phyloP scores from a whole-genome alignment of 1,284 basidiomycete species.

The Ustilago tritici region DNA sequence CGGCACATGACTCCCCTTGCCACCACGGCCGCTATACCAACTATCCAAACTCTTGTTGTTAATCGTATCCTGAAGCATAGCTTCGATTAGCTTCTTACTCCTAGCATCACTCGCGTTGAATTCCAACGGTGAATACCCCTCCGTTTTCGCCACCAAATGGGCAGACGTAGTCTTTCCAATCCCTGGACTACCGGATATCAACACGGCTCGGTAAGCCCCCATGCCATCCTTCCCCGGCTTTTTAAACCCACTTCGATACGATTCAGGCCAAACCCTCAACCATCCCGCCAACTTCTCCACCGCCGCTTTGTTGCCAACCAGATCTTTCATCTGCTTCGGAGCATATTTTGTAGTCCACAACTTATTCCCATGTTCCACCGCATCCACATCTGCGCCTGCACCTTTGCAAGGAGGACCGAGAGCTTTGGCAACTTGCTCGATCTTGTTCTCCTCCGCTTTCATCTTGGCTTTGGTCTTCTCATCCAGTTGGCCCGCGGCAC shows the following conservation, averaged over 20 bases:
- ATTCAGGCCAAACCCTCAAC: conserved; percentile 81
- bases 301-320: conserved; percentile 92
- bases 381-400: conserved; percentile 32
- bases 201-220: conserved; percentile 85
- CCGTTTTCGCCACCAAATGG: conserved; percentile 87
- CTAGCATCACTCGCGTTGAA: conserved; percentile 94
- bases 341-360: conserved; percentile 98
- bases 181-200: conserved; percentile 93
- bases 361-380: conserved; percentile 70
- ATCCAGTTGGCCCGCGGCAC: conserved; percentile 73
- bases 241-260: conserved; percentile 75
- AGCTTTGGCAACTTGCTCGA: conserved; percentile 67
- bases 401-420: conserved; percentile 35
- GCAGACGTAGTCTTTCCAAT: conserved; percentile 98
- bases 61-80: conserved; percentile 70
- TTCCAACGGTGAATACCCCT: conserved; percentile 91
- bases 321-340: conserved; percentile 84
- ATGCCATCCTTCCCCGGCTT: conserved; percentile 92
- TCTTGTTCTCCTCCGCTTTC: conserved; percentile 79
- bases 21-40: conserved; percentile 75
- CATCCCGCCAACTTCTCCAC: conserved; percentile 86
- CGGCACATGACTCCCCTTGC: conserved; percentile 9
- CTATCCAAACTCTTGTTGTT: conserved; percentile 83
- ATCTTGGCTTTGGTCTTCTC: conserved; percentile 85
- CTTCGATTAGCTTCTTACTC: conserved; percentile 96